These are phyloP conservation scores for Alternaria sp. DNA, from an alignment of 2,329 filamentous ascomycete species.

Conservation along the genomic window DNA sequence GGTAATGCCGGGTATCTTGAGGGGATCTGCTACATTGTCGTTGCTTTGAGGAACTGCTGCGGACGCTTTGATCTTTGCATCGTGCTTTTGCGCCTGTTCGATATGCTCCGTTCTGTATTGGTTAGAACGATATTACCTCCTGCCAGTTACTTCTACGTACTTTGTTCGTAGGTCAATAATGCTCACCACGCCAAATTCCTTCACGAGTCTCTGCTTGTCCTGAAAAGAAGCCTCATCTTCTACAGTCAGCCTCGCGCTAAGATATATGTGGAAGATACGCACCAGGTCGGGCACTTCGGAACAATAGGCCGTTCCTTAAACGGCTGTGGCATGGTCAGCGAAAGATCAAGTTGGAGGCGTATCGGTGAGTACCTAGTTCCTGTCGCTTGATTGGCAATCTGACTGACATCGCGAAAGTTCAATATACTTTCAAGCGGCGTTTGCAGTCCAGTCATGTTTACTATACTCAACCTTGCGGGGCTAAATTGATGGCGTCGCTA, in stretches of 20 bases:
- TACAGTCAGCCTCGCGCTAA: slow-evolving; percentile 9
- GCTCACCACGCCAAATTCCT: slow-evolving; percentile 71
- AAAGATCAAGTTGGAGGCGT: neutral
- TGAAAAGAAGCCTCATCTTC: slow-evolving; percentile 73
- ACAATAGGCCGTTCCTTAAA: slow-evolving; percentile 42
- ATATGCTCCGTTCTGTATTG: slow-evolving; percentile 72
- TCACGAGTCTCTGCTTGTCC: slow-evolving; percentile 68
- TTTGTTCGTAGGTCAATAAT: slow-evolving; percentile 82
- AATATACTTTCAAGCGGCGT: slow-evolving; percentile 43
- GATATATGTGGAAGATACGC: neutral
- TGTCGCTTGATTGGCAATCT: slow-evolving; percentile 39
- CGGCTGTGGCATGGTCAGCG: slow-evolving; percentile 26
- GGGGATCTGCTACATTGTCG: slow-evolving; percentile 61
- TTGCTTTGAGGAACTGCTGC: slow-evolving; percentile 59
- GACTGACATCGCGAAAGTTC: slow-evolving; percentile 52
- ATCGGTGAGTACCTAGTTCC: slow-evolving; percentile 25
- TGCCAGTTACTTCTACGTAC: slow-evolving; percentile 54
- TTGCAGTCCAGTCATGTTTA: slow-evolving; percentile 19
- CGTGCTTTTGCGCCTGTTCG: slow-evolving; percentile 70
- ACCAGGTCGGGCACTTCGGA: slow-evolving; percentile 50
- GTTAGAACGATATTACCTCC: slow-evolving; percentile 10
- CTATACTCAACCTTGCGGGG: neutral
- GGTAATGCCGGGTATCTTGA: slow-evolving; percentile 69
- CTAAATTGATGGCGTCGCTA: slow-evolving; percentile 6
- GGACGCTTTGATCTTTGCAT: slow-evolving; percentile 57